Conservation (phyloP, 495 filamentous ascomycete genomes). For the Podospora didyma region DNA sequence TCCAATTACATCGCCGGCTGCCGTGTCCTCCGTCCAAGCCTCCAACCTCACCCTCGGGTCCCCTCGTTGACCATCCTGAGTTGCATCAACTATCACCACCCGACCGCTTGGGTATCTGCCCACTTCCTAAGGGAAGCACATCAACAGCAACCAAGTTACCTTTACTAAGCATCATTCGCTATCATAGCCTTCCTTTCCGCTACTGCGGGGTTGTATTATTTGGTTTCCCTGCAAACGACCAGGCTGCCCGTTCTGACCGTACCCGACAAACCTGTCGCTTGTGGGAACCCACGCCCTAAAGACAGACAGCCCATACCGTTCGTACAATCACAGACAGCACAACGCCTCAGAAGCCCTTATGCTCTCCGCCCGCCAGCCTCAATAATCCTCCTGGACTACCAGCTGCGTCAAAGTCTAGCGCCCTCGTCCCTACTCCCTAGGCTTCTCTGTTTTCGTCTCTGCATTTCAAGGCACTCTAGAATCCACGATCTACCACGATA, state of each 20-base stretch:
- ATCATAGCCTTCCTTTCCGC: neutral
- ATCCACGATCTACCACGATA: too few relatives aligned
- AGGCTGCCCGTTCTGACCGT: neutral
- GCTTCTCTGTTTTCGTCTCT: too few relatives aligned
- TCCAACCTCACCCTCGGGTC: neutral
- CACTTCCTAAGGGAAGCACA: constrained; percentile 10
- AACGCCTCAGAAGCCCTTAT: neutral
- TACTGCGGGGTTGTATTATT: neutral
- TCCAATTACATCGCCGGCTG: neutral
- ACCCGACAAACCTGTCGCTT: neutral
- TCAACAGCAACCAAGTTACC: neutral
- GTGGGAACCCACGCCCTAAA: neutral
- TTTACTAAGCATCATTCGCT: constrained; percentile 9
- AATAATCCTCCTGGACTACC: neutral
- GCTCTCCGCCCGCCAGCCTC: neutral
- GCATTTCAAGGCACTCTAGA: too few relatives aligned
- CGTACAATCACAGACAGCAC: neutral
- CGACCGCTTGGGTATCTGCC: constrained; percentile 8
- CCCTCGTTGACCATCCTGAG: neutral
- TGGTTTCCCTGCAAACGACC: neutral
- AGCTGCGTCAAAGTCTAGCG: neutral
- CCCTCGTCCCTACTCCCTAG: neutral
- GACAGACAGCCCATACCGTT: neutral
- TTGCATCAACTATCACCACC: constrained; percentile 8
- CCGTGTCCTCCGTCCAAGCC: neutral